These are phyloP conservation scores for Begonia peltatifolia DNA, from an alignment of 306 rosid species.

Conservation along the genomic window DNA sequence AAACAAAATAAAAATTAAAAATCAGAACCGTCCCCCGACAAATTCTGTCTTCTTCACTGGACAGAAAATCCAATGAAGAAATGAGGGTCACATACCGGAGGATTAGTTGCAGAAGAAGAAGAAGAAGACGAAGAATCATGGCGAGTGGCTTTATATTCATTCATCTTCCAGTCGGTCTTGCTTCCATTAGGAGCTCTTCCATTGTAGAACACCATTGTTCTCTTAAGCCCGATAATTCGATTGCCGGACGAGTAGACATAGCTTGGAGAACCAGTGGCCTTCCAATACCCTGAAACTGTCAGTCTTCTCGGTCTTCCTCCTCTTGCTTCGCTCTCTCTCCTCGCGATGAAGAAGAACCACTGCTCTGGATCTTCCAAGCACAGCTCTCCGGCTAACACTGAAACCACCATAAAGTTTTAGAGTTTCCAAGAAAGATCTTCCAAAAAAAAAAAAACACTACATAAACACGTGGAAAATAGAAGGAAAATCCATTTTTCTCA, in stretches of 20 bases:
- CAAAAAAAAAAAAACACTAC: too few species aligned
- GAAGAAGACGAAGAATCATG: neutral
- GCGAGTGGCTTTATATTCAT: conserved; percentile 56
- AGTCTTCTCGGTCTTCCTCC: conserved; percentile 82
- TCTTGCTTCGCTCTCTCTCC: conserved; percentile 73
- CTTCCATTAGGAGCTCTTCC: conserved; percentile 69
- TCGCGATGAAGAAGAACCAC: conserved; percentile 76
- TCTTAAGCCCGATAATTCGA: conserved; percentile 46
- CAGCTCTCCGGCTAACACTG: conserved; percentile 56
- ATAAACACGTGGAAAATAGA: too few species aligned
- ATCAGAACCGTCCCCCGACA: neutral
- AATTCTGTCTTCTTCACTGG: too few species aligned
- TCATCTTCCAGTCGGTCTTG: conserved; percentile 94
- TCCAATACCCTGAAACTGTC: conserved; percentile 70
- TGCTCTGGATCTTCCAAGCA: conserved; percentile 52
- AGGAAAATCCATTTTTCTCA: too few species aligned
- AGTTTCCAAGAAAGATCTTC: too few species aligned
- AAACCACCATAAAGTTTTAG: neutral
- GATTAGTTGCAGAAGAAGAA: conserved; percentile 6
- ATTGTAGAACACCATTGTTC: conserved; percentile 75
- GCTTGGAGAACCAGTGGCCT: conserved; percentile 78
- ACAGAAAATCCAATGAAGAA: too few species aligned
- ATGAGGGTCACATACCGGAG: neutral
- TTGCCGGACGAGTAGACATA: conserved; percentile 47
- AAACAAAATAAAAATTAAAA: conserved; percentile 2